Evolutionary conservation across 352 stramenopile genomes (phyloP).

Genomic region (Pythium folliculosum): DNA sequence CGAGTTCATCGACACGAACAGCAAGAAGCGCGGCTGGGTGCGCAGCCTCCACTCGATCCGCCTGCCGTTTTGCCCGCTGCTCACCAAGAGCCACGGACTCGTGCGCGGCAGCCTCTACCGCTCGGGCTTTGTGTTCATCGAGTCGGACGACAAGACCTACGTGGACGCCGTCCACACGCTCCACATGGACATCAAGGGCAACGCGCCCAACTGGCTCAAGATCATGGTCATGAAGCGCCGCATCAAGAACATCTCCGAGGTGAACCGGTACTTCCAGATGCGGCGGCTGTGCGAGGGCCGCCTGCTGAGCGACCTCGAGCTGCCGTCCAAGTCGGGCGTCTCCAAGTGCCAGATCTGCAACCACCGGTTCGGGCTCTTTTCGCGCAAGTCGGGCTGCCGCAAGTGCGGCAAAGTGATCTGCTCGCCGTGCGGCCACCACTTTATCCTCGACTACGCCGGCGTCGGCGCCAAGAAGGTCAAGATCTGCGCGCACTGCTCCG

Average conservation of each 20-base stretch:
- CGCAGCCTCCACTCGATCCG: conserved; percentile 80
- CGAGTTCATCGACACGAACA: conserved; percentile 80
- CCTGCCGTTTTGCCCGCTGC: conserved; percentile 62
- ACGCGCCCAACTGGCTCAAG: conserved; percentile 76
- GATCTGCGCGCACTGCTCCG: conserved; percentile 67
- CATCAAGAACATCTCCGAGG: conserved; percentile 71
- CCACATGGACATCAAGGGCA: conserved; percentile 81
- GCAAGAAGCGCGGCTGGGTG: conserved; percentile 72
- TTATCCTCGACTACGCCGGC: conserved; percentile 51
- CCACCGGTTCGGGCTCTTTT: conserved; percentile 60
- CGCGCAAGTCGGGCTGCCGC: conserved; percentile 63
- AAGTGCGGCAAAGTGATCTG: conserved; percentile 81
- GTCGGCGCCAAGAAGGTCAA: conserved; percentile 61
- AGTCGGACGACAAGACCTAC: conserved; percentile 48
- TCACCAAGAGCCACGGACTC: conserved; percentile 58
- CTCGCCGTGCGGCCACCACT: conserved; percentile 53
- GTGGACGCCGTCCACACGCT: conserved; percentile 78
- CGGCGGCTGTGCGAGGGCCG: conserved; percentile 49
- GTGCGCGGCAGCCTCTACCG: conserved; percentile 75
- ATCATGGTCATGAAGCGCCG: conserved; percentile 74
- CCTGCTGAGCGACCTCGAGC: conserved; percentile 61
- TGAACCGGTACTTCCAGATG: conserved; percentile 72
- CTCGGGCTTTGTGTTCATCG: conserved; percentile 79
- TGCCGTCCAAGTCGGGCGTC: conserved; percentile 51
- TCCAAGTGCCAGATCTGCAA: conserved; percentile 53